Percentiles rank a stretch among this genome's conserved stretches.
phyloP scores from a whole-genome alignment of 148 eudicot genomes.

The Silene uniflora region DNA sequence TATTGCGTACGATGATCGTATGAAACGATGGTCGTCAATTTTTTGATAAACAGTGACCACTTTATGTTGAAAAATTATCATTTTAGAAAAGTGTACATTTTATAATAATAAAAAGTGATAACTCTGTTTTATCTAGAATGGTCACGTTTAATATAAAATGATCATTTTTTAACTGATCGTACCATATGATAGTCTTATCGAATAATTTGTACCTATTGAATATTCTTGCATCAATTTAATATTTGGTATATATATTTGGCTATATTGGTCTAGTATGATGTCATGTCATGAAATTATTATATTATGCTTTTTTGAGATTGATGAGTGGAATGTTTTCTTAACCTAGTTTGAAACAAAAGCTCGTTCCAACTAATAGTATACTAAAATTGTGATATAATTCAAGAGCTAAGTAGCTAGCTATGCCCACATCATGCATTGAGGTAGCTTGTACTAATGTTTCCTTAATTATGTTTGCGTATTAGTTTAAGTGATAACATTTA shows the following conservation, averaged over 20 bases:
- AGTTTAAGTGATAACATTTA: neutral
- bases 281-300: constrained; percentile 2
- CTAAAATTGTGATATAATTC: constrained; percentile 20
- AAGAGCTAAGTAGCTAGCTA: constrained; percentile 26
- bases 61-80: too few species aligned
- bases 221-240: neutral
- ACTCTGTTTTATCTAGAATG: too few species aligned
- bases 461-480: constrained; percentile 10
- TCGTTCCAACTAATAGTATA: constrained; percentile 4
- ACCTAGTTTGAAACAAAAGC: constrained; percentile 21
- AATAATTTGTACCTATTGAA: too few species aligned
- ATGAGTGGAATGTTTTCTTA: constrained; percentile 18
- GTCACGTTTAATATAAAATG: too few species aligned
- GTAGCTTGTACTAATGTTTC: constrained; percentile 13
- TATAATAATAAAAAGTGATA: too few species aligned
- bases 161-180: too few species aligned
- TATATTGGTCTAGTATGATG: constrained; percentile 3
- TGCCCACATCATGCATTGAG: constrained; percentile 8
- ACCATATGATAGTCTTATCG: too few species aligned
- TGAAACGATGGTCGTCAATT: too few species aligned
- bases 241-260: neutral
- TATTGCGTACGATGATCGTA: too few species aligned
- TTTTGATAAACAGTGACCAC: too few species aligned
- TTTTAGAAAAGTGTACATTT: too few species aligned
- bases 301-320: neutral